Evolutionary conservation across 192 early-diverging fungal genomes (phyloP).

Genomic region (Backusella tarrabulga): DNA sequence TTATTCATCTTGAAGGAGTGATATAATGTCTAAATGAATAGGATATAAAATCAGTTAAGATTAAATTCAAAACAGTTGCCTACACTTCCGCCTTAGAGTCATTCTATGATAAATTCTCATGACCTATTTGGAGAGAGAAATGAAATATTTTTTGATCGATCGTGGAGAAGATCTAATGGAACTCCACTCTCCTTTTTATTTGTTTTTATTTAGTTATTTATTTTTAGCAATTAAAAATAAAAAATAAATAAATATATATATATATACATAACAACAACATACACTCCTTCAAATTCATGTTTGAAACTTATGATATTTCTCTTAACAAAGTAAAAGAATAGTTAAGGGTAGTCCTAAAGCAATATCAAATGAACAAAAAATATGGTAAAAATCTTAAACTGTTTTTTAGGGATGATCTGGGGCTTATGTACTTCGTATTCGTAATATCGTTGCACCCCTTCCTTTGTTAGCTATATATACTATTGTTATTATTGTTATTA

Average conservation of each 20-base stretch:
- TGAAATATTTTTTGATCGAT: background rate
- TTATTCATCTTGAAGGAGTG: background rate
- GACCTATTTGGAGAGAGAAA: background rate
- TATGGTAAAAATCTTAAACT: background rate
- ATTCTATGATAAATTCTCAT: background rate
- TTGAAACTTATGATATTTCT: background rate
- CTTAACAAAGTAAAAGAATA: background rate
- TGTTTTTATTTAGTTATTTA: background rate
- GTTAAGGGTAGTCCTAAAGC: background rate
- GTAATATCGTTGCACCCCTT: background rate
- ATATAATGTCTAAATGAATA: background rate
- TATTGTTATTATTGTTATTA: background rate
- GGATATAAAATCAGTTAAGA: background rate
- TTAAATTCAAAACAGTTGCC: background rate
- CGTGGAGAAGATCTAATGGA: background rate
- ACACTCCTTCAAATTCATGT: background rate
- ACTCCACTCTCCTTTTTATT: background rate
- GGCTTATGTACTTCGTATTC: background rate
- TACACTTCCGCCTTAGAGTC: background rate
- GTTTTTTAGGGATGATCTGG: background rate
- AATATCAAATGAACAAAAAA: background rate
- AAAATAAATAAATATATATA: too few relatives aligned
- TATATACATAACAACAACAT: background rate
- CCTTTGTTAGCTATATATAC: background rate
- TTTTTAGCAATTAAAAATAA: background rate